phyloP scores from a whole-genome alignment of 148 eudicot genomes.

The Oxyria digyna region DNA sequence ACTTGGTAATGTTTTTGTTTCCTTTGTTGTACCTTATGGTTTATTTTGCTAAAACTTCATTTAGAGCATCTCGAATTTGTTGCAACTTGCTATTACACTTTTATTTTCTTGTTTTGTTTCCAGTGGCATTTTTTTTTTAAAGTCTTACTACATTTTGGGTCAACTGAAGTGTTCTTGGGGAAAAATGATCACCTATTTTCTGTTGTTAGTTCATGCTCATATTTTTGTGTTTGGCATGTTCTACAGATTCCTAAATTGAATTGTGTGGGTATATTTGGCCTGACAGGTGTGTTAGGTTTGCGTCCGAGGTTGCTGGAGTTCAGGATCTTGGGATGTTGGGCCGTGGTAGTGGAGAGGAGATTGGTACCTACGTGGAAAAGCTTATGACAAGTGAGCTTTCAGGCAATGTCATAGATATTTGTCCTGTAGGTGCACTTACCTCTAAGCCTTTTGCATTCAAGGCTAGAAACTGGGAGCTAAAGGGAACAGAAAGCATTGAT shows the following conservation, averaged over 20 bases:
- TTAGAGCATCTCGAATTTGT: not conserved
- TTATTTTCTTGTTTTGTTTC: not conserved
- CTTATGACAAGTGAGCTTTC: conserved; percentile 98
- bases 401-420: conserved; percentile 95
- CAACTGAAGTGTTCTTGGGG: not conserved
- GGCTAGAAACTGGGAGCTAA: conserved; percentile 99
- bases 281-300: conserved; percentile 91
- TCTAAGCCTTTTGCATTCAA: conserved; percentile 97
- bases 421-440: conserved; percentile 98
- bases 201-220: not conserved
- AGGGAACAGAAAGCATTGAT: conserved; percentile 92
- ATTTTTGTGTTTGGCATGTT: not conserved
- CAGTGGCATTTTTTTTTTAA: not conserved
- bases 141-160: not conserved
- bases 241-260: not conserved
- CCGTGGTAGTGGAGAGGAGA: conserved; percentile 99
- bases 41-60: not conserved
- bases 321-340: conserved; percentile 99
- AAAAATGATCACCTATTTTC: not conserved
- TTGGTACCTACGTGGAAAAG: conserved; percentile 91
- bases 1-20: not conserved
- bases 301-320: conserved; percentile 86
- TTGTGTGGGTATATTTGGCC: conserved; percentile 9
- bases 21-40: not conserved
- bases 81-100: not conserved